Evolutionary conservation across 2,329 filamentous ascomycete species (phyloP), one percentile per base, ranked within the genome.

Genomic region (Cladosporium sp.): DNA sequence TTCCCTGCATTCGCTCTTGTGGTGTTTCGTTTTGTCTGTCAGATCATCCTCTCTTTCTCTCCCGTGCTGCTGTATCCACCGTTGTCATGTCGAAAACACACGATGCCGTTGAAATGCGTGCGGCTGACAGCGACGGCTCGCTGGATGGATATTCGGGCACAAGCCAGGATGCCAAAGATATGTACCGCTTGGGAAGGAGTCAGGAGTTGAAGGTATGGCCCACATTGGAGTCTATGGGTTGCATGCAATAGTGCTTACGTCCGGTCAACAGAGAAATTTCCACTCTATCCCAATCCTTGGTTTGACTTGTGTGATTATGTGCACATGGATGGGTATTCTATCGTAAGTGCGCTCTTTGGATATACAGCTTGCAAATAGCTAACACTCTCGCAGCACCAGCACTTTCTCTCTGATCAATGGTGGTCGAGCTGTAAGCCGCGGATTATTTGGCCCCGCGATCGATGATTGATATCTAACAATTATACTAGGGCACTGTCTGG

Each of bases 161-260:
- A 7, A 54, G 59, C 32, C 30, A 62, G 34, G 59, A 62, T 62
- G 59, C 59, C 2, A 62, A 28, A 21, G 73, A 76, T 58, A 76
- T 76, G 73, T 67, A 68, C 15, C 70, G 73, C 4, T 65, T 75
- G 66, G 74, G 73, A 10, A 75, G 73, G 65, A 73, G 72, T 55
- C 68, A 72, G 61, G 69, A 64, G 58, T 55, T 69, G 51, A 65
- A 65, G 52, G 62, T 65, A 49, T 24, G 54, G 8, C 15, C n/a
- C 21, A 18, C 15, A 8, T 59, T 15, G 30, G 11, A 15, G 11
- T 24, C 8, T 21, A 6, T 24, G 41, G 8, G 4, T 47, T 24
- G n/a, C n/a, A 34, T 3, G 18, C 49, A 52, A n/a, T 18, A 26
- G 14, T 55, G 51, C 51, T 55, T 10, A 63, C 49, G 8, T 7